Evolutionary conservation across 2,329 filamentous ascomycete genomes (phyloP), one percentile per base, ranked within the genome.

Genomic region (Fusarium luffae): DNA sequence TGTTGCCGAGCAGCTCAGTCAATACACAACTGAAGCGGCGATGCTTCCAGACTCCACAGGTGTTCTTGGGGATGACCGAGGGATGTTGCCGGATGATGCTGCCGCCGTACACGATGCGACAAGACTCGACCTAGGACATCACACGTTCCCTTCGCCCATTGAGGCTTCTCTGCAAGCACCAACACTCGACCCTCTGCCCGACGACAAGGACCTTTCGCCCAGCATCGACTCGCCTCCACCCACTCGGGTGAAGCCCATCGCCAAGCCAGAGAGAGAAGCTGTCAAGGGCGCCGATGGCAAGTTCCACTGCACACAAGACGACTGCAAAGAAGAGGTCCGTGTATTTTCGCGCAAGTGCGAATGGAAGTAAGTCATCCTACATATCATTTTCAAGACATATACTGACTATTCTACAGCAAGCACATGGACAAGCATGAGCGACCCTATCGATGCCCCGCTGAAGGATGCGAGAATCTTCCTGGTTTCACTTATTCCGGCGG

Each of bases 361-460:
- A 82, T 98, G 93, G 93, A 97, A 92, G 93, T 96, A 84, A 88
- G 92, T 87, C 30, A 59, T n/a, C 34, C 37, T 49, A 25, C 19
- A 5, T 30, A n/a, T 59, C 13, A 5, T 62, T n/a, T 41, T 6
- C 19, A 42, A 18, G 23, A 25, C 34, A 7, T 49, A 59, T 58
- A 68, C 74, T 80, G 71, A 80, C 66, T 30, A 28, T 12, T 56
- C 28, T 19, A 9, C 70, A 97, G 93, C 78, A 98, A 98, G 82
- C 95, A 98, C 79, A 98, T 98, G 94, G 95, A 98, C 82, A 97
- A 97, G 79, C 95, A 98, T 78, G 94, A 97, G 73, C 88, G 95
- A 14, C 95, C 95, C 2, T 98, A 98, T 78, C 92, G 94, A 75
- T 98, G 95, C 79, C 85, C 84, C 23, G 90, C 91, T 44, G 86